These are phyloP conservation scores for Eutrema japonicum DNA, from an alignment of 345 rosid genomes.

Conservation along the genomic window DNA sequence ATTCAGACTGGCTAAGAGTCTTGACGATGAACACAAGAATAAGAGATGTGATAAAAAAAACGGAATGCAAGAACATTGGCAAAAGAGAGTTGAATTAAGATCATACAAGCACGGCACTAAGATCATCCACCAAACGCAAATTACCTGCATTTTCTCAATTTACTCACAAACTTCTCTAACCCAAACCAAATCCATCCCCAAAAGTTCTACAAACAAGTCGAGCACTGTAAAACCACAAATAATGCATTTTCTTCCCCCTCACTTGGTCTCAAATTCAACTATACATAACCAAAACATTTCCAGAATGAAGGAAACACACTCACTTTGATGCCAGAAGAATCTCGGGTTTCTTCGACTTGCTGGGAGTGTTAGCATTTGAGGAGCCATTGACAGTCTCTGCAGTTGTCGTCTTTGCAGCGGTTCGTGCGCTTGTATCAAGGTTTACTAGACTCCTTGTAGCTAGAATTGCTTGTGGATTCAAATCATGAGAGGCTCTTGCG, in stretches of 20 bases:
- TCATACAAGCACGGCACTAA: constrained; percentile 3
- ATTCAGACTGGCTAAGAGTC: not conserved
- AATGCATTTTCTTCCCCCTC: not conserved
- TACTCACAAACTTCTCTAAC: constrained; percentile 11
- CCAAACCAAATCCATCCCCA: constrained; percentile 25
- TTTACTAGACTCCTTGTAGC: constrained; percentile 82
- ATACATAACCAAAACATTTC: constrained; percentile 26
- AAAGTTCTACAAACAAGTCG: constrained; percentile 11
- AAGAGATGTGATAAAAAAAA: not conserved
- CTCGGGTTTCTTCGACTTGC: constrained; percentile 84
- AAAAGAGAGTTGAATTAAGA: not conserved
- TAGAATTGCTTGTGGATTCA: constrained; percentile 85
- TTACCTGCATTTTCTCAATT: constrained; percentile 18
- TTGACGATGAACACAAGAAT: not conserved
- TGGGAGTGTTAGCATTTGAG: constrained; percentile 81
- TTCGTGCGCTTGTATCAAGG: constrained; percentile 75
- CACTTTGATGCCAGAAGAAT: constrained; percentile 85
- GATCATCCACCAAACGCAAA: not conserved
- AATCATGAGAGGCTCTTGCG: constrained; percentile 94
- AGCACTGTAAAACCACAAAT: constrained; percentile 11
- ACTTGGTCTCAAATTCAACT: constrained; percentile 24
- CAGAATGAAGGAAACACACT: constrained; percentile 36
- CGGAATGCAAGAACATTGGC: not conserved
- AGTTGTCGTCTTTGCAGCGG: constrained; percentile 55
- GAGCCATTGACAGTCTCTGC: constrained; percentile 51